Base-by-base conservation (phyloP, 768 basidiomycete genomes). In the Boletales sp. region DNA sequence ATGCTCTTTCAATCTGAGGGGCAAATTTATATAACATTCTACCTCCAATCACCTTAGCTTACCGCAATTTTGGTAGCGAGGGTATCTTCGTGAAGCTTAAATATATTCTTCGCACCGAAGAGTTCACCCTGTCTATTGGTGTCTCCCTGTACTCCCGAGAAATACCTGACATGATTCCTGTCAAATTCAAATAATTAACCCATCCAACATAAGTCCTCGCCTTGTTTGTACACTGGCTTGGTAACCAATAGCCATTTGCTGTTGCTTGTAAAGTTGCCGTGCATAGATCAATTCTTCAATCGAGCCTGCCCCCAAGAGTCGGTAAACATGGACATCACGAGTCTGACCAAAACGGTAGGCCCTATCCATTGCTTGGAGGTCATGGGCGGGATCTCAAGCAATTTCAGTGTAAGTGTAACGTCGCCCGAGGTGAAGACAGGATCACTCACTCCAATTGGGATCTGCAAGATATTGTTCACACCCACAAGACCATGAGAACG, bases 161-260 rank as follows among this genome's bases (percentile, higher is more conserved):
- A 94, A 54, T 89, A 87, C 48, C 89, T 88, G 43, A 30, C 21
- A 42, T 11, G 35, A 36, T 42, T 21, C 15, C n/a, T 8, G 31
- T 60, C 32, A 17, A 5, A 17, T 8, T 11, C 14, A 7, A 21
- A 27, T 3, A 10, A 36, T 40, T 36, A 35, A 19, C 2, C 14
- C 7, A 51, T 10, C 17, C 18, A n/a, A 43, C 13, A 36, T 2
- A 17, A n/a, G 19, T 19, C 40, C 64, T 37, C 59, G 84, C 84
- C 90, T 78, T 0, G 90, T 91, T 59, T 93, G 90, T 9, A 89
- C 72, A 57, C 87, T 90, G 1, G 86, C 87, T 53, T 87, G 80
- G 63, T 94, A 94, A 0, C 83, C 91, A 40, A 92, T 90, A n/a
- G 82, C 82, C 88, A 92, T 92, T 61, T 91, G 88, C 62, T 94